These are phyloP conservation scores for Phytophthora vignae DNA, from an alignment of 352 stramenopile species.

Conservation along the genomic window DNA sequence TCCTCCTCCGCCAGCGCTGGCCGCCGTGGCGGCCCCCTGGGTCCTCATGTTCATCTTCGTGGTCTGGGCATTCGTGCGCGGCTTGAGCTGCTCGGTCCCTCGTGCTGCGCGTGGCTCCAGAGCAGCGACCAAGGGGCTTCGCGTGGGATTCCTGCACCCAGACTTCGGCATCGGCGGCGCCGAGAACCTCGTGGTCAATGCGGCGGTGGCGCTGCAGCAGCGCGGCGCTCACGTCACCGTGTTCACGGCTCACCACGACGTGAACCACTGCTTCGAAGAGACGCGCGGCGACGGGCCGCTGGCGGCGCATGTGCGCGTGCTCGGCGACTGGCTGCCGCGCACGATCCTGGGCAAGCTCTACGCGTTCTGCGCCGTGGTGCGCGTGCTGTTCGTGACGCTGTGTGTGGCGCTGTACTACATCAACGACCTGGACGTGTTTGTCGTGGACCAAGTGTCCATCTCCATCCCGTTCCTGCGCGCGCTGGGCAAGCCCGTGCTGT, in stretches of 20 bases:
- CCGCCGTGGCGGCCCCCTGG: slow-evolving; percentile 22
- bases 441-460: slow-evolving; percentile 87
- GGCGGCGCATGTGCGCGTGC: slow-evolving; percentile 83
- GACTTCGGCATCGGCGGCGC: slow-evolving; percentile 98
- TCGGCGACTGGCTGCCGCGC: slow-evolving; percentile 95
- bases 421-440: slow-evolving; percentile 73
- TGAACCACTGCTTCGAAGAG: slow-evolving; percentile 95
- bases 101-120: slow-evolving; percentile 12
- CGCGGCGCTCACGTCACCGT: slow-evolving; percentile 89
- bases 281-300: slow-evolving; percentile 85
- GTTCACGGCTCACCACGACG: slow-evolving; percentile 97
- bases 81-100: slow-evolving; percentile 35
- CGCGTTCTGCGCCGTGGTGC: slow-evolving; percentile 93
- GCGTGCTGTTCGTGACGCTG: slow-evolving; percentile 94
- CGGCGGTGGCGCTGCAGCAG: slow-evolving; percentile 88
- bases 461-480: slow-evolving; percentile 80
- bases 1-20: slow-evolving; percentile 21
- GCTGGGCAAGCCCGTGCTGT: slow-evolving; percentile 91
- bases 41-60: slow-evolving; percentile 33
- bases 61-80: slow-evolving; percentile 36
- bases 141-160: slow-evolving; percentile 97
- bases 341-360: slow-evolving; percentile 90
- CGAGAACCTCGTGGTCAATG: slow-evolving; percentile 95
- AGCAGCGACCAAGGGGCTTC: slow-evolving; percentile 35
- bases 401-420: slow-evolving; percentile 49